Conservation (phyloP, 768 basidiomycete genomes). For the Dacryopinax primogenitus region DNA sequence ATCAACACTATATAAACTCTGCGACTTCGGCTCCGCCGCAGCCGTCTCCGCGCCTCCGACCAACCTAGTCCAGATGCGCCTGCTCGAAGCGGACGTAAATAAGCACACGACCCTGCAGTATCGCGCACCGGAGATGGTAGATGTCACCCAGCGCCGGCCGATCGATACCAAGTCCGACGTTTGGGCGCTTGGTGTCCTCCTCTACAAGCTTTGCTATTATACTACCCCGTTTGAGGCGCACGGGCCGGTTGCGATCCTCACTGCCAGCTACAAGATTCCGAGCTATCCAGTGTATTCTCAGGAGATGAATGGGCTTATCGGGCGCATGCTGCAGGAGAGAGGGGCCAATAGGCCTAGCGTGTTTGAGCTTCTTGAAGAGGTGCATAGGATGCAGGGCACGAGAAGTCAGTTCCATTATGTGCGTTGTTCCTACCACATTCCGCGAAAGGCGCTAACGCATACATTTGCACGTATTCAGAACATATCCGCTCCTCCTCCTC, state of each 20-base stretch:
- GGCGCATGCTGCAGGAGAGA: constrained; percentile 89
- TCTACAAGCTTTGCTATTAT: constrained; percentile 99
- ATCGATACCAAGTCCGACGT: constrained; percentile 83
- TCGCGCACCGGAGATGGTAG: constrained; percentile 97
- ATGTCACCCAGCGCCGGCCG: constrained; percentile 66
- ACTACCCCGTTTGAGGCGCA: constrained; percentile 99
- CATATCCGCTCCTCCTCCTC: constrained; percentile 15
- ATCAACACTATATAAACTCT: constrained; percentile 77
- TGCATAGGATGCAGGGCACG: constrained; percentile 79
- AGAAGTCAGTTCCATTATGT: constrained; percentile 66
- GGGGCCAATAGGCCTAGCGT: constrained; percentile 74
- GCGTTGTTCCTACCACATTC: constrained; percentile 12
- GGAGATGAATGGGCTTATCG: constrained; percentile 70
- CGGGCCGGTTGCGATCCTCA: constrained; percentile 88
- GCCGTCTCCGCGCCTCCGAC: constrained; percentile 59
- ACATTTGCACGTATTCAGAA: constrained; percentile 18
- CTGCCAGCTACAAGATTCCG: constrained; percentile 87
- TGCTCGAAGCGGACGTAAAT: constrained; percentile 81
- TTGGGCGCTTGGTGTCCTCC: constrained; percentile 91
- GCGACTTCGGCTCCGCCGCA: constrained; percentile 93
- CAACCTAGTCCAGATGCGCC: constrained; percentile 70
- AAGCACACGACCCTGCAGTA: constrained; percentile 94
- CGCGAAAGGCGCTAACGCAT: background rate
- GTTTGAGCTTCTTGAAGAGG: constrained; percentile 70
- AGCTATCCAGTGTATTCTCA: constrained; percentile 77